Percentiles rank a stretch among this genome's conserved stretches.
phyloP scores from a whole-genome alignment of 2,329 filamentous ascomycete genomes.

The Teratosphaeria viscida region DNA sequence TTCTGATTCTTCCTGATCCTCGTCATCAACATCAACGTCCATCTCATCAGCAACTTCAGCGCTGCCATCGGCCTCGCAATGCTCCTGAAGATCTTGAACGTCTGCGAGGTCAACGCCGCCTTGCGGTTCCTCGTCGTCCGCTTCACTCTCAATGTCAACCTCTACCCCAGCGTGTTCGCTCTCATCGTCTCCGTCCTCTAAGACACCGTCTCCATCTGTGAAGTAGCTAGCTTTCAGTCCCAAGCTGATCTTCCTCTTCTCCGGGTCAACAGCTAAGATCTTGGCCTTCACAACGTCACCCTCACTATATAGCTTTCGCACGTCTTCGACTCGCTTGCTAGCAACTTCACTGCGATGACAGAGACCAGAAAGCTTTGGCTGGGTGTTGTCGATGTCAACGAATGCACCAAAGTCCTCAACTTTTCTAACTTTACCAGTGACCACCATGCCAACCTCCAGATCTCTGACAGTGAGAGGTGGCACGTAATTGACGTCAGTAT shows the following conservation, averaged over 20 bases:
- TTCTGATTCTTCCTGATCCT: background rate
- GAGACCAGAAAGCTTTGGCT: constrained; percentile 74
- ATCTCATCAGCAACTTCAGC: constrained; percentile 30
- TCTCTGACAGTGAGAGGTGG: constrained; percentile 65
- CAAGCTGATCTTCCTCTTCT: constrained; percentile 73
- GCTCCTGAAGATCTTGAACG: constrained; percentile 30
- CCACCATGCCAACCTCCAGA: constrained; percentile 64
- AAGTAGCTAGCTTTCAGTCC: constrained; percentile 92
- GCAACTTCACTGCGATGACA: constrained; percentile 92
- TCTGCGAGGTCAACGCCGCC: constrained; percentile 17
- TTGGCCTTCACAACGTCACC: constrained; percentile 91
- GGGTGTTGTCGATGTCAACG: constrained; percentile 74
- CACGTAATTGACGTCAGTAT: constrained; percentile 68
- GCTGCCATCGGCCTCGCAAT: constrained; percentile 35
- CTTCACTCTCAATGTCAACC: constrained; percentile 24
- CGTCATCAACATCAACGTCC: constrained; percentile 16
- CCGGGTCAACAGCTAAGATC: constrained; percentile 64
- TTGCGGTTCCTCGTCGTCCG: constrained; percentile 25
- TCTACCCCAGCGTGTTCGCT: constrained; percentile 16
- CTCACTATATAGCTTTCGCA: constrained; percentile 78
- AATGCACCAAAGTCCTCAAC: constrained; percentile 95
- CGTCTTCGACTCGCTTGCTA: constrained; percentile 68
- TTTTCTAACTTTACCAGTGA: constrained; percentile 85
- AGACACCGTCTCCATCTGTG: constrained; percentile 45
- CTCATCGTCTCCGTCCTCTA: constrained; percentile 29